A percentile compares a stretch with the other conserved stretches of the same genome.
Evolutionary conservation across 1,139 yeast species (phyloP).

Genomic region (Pichia sp.): DNA sequence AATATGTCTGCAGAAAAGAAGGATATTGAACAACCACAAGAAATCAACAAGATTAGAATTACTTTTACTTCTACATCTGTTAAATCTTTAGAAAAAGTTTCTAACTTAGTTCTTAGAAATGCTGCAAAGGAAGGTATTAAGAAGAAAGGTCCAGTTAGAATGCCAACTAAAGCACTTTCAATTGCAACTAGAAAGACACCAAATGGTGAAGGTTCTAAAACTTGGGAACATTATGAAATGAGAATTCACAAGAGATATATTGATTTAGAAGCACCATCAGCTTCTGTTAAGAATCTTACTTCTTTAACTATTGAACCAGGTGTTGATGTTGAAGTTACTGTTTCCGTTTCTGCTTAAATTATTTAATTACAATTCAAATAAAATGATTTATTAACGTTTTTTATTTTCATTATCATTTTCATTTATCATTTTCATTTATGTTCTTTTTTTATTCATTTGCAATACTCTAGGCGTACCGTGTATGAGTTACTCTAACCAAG

Average conservation of each 20-base stretch:
- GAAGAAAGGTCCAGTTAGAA: slow-evolving; percentile 98
- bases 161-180: slow-evolving; percentile 98
- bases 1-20: slow-evolving; percentile 72
- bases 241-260: slow-evolving; percentile 99
- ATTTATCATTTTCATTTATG: not conserved
- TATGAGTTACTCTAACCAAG: slow-evolving; percentile 22
- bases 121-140: slow-evolving; percentile 77
- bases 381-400: too few relatives aligned
- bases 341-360: slow-evolving; percentile 33
- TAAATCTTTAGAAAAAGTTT: slow-evolving; percentile 93
- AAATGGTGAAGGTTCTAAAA: slow-evolving; percentile 99
- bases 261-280: slow-evolving; percentile 97
- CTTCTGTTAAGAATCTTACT: slow-evolving; percentile 91
- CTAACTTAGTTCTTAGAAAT: slow-evolving; percentile 81
- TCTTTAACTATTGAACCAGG: slow-evolving; percentile 78
- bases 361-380: not conserved
- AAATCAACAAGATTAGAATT: slow-evolving; percentile 96
- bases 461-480: slow-evolving; percentile 63
- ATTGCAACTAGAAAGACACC: slow-evolving; percentile 99
- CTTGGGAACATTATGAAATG: slow-evolving; percentile 99
- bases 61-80: slow-evolving; percentile 99
- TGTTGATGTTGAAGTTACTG: slow-evolving; percentile 53
- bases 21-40: slow-evolving; percentile 71
- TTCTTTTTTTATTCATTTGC: slow-evolving; percentile 21
- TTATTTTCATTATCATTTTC: not conserved